A percentile compares a stretch with the other conserved stretches of the same genome.
These are phyloP conservation scores for Penicillium waksmanii DNA, from an alignment of 495 filamentous ascomycete species.

Conservation along the genomic window DNA sequence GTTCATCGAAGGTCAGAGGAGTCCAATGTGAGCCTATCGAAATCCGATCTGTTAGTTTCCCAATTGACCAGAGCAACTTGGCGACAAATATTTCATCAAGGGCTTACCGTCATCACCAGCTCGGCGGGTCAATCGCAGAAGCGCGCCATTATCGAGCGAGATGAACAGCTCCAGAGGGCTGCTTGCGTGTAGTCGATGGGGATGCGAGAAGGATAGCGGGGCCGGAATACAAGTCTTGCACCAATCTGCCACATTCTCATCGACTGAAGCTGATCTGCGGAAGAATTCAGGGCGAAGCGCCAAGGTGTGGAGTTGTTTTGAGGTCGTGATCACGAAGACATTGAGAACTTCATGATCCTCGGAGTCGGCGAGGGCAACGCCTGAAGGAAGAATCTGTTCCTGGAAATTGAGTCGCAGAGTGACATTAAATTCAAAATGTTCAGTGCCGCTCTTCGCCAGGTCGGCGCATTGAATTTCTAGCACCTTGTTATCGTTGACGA, in stretches of 20 bases:
- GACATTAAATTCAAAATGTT: constrained; percentile 65
- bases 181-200: constrained; percentile 79
- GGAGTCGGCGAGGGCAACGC: constrained; percentile 80
- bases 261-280: constrained; percentile 63
- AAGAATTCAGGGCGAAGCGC: constrained; percentile 82
- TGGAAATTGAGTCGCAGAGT: constrained; percentile 79
- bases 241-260: constrained; percentile 71
- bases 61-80: not conserved
- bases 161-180: constrained; percentile 74
- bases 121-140: constrained; percentile 71
- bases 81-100: not conserved
- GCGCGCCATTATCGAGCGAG: constrained; percentile 79
- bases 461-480: constrained; percentile 85
- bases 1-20: constrained; percentile 78
- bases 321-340: constrained; percentile 78
- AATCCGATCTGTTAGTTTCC: constrained; percentile 3
- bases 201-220: constrained; percentile 74
- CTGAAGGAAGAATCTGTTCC: constrained; percentile 67
- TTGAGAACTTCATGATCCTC: constrained; percentile 76
- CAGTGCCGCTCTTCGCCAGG: constrained; percentile 68
- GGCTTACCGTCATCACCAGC: constrained; percentile 66
- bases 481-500: constrained; percentile 77
- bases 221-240: constrained; percentile 74
- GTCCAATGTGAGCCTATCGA: constrained; percentile 64
- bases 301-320: constrained; percentile 78